Conservation (phyloP, 2,329 filamentous ascomycete genomes). For the Penicillium italicum region DNA sequence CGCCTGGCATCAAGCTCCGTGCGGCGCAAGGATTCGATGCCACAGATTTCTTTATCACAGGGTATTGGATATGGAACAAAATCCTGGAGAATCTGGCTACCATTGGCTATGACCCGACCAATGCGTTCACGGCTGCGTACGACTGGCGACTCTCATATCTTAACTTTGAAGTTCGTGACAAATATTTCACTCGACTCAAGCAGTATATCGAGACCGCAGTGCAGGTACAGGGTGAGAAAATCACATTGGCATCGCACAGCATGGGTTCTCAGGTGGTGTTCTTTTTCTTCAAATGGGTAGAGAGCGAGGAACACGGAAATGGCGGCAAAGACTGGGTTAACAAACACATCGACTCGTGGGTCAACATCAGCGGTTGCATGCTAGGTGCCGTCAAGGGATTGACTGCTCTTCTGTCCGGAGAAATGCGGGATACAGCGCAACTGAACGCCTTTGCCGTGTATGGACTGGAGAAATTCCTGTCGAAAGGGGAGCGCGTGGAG, state of each 20-base stretch:
- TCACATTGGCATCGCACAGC: constrained; percentile 84
- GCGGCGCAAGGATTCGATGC: constrained; percentile 97
- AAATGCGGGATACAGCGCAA: constrained; percentile 98
- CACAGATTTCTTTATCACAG: constrained; percentile 77
- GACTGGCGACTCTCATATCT: constrained; percentile 91
- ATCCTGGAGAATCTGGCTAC: constrained; percentile 95
- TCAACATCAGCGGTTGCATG: constrained; percentile 98
- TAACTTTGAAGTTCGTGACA: constrained; percentile 85
- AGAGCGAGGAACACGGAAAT: constrained; percentile 69
- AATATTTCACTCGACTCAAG: constrained; percentile 90
- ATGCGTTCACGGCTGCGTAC: constrained; percentile 67
- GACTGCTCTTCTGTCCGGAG: constrained; percentile 84
- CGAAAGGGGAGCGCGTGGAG: constrained; percentile 82
- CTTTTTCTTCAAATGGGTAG: constrained; percentile 76
- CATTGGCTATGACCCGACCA: constrained; percentile 86
- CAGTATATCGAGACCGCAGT: constrained; percentile 82
- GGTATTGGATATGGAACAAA: constrained; percentile 99
- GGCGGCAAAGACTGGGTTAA: constrained; percentile 90
- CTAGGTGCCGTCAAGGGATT: constrained; percentile 88
- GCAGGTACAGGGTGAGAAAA: constrained; percentile 70
- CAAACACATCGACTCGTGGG: constrained; percentile 84
- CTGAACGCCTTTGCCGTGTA: constrained; percentile 96
- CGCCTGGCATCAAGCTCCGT: constrained; percentile 81
- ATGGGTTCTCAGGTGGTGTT: constrained; percentile 97
- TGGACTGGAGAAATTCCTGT: constrained; percentile 91